Evolutionary conservation across 495 filamentous ascomycete genomes (phyloP).

Genomic region (Hypoxylon rickii): DNA sequence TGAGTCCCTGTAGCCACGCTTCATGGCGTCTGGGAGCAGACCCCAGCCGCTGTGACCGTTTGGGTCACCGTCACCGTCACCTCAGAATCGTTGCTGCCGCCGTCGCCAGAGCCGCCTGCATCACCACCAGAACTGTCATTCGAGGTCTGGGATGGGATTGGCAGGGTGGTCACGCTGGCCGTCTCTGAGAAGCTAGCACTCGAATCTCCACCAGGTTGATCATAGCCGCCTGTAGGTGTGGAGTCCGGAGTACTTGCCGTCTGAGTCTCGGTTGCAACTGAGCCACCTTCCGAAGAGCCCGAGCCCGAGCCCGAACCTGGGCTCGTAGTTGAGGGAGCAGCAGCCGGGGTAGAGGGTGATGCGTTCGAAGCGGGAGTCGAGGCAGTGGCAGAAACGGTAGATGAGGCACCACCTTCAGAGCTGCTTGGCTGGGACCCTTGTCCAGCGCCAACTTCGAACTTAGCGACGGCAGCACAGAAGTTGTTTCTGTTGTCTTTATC

Average conservation of each 20-base stretch:
- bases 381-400: background rate
- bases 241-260: slow-evolving; percentile 9
- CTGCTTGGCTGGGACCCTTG: slow-evolving; percentile 8
- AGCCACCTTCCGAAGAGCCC: slow-evolving; percentile 2
- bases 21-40: slow-evolving; percentile 33
- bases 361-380: slow-evolving; percentile 3
- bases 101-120: slow-evolving; percentile 3
- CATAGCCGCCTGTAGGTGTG: slow-evolving; percentile 30
- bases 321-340: slow-evolving; percentile 1
- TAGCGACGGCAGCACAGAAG: slow-evolving; percentile 76
- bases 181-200: slow-evolving; percentile 5
- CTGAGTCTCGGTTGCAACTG: slow-evolving; percentile 19
- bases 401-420: slow-evolving; percentile 10
- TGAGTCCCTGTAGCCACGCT: slow-evolving; percentile 15
- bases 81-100: slow-evolving; percentile 8
- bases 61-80: slow-evolving; percentile 33
- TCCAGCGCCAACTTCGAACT: slow-evolving; percentile 31
- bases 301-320: slow-evolving; percentile 9
- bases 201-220: slow-evolving; percentile 27
- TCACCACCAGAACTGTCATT: slow-evolving; percentile 2
- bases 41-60: slow-evolving; percentile 30
- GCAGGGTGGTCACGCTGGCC: slow-evolving; percentile 11
- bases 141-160: slow-evolving; percentile 19
- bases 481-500: slow-evolving; percentile 70
- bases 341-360: background rate